A percentile compares a stretch with the other conserved stretches of the same genome.
These are phyloP conservation scores for Volutella citrinella DNA, from an alignment of 2,329 filamentous ascomycete genomes.

Conservation along the genomic window DNA sequence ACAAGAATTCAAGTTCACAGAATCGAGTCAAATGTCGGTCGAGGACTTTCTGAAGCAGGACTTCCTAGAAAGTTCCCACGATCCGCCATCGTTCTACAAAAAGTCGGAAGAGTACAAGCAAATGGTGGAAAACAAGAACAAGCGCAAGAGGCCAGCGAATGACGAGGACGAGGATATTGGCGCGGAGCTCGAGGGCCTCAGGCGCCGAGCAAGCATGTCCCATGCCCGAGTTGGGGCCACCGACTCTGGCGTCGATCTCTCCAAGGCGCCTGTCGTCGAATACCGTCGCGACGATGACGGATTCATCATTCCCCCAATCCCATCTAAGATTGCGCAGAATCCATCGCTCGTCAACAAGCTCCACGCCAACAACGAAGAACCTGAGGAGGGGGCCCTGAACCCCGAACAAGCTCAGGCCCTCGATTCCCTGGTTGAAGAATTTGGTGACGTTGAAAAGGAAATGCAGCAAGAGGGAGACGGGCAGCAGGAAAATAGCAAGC, in stretches of 20 bases:
- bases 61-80: constrained; percentile 69
- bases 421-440: constrained; percentile 42
- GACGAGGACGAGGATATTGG: constrained; percentile 23
- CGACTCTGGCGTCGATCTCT: constrained; percentile 33
- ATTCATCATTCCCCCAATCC: constrained; percentile 60
- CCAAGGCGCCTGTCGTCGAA: constrained; percentile 32
- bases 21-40: constrained; percentile 80
- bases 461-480: constrained; percentile 29
- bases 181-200: constrained; percentile 8
- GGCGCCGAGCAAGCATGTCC: constrained; percentile 1
- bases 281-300: constrained; percentile 62
- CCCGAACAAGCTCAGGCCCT: constrained; percentile 29
- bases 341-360: constrained; percentile 22
- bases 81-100: constrained; percentile 80
- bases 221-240: constrained; percentile 13
- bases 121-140: constrained; percentile 48
- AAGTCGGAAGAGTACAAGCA: constrained; percentile 58
- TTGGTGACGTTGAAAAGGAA: constrained; percentile 43
- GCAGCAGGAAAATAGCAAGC: constrained; percentile 18
- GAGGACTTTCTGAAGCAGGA: constrained; percentile 76
- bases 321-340: constrained; percentile 36
- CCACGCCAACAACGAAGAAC: constrained; percentile 10
- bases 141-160: constrained; percentile 39
- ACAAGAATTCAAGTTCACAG: constrained; percentile 86
- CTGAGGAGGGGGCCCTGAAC: constrained; percentile 11